These are phyloP conservation scores for Achaetomiella virescens DNA, from an alignment of 495 filamentous ascomycete genomes.

Conservation along the genomic window DNA sequence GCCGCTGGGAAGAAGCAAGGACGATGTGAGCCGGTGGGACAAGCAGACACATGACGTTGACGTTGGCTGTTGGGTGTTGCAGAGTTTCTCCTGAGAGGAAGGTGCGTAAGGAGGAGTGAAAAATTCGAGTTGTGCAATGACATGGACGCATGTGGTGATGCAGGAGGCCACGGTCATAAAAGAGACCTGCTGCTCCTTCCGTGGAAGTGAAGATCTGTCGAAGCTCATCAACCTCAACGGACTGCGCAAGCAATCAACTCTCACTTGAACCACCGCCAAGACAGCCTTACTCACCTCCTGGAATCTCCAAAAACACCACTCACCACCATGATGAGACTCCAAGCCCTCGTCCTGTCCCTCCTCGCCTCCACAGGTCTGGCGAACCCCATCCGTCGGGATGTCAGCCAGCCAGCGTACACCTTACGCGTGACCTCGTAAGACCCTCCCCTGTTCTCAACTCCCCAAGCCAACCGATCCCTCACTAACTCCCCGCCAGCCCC, in stretches of 20 bases:
- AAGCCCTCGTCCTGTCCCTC: conserved; percentile 6
- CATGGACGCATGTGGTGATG: background rate
- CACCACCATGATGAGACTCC: conserved; percentile 19
- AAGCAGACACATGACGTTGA: conserved; percentile 6
- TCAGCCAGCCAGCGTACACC: conserved; percentile 11
- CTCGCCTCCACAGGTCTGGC: conserved; percentile 15
- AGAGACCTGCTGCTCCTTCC: background rate
- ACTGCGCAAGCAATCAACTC: background rate
- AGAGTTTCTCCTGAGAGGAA: conserved; percentile 7
- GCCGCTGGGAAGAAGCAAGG: background rate
- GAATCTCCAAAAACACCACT: background rate
- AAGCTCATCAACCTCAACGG: background rate
- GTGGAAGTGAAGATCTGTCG: background rate
- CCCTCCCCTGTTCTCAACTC: background rate
- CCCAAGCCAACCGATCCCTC: background rate
- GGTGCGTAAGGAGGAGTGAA: background rate
- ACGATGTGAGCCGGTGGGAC: conserved; percentile 1
- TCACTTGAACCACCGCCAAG: background rate
- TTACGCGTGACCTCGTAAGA: conserved; percentile 22
- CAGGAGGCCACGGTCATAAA: background rate
- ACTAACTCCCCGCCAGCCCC: conserved; percentile 1
- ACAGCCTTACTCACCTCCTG: background rate
- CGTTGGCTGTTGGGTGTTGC: background rate
- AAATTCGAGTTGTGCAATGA: background rate
- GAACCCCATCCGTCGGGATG: conserved; percentile 8